Conservation (phyloP, 2,329 filamentous ascomycete species). For the Phialemoniopsis sp. region DNA sequence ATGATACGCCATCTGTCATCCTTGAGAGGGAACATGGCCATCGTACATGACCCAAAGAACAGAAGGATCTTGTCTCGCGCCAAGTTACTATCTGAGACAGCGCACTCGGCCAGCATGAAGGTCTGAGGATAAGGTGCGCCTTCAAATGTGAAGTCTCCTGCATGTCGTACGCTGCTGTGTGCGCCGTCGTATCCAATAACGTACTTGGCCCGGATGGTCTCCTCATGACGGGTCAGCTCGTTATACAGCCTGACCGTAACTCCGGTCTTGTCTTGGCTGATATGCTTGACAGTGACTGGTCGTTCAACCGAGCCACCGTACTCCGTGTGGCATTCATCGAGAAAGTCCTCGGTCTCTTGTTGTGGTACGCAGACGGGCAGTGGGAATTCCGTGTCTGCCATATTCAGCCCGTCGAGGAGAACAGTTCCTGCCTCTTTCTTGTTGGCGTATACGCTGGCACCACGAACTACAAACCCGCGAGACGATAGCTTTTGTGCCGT, state of each 20-base stretch:
- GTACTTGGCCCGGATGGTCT: constrained; percentile 21
- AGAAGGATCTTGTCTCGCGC: constrained; percentile 9
- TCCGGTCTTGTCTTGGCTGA: constrained; percentile 10
- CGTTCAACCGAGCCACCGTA: constrained; percentile 12
- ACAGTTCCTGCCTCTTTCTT: not conserved
- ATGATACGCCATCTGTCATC: constrained; percentile 10
- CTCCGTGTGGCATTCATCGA: constrained; percentile 10
- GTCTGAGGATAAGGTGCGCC: constrained; percentile 37
- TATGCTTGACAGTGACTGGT: constrained; percentile 9
- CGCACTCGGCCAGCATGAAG: constrained; percentile 39
- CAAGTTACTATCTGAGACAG: constrained; percentile 14
- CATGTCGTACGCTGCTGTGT: constrained; percentile 34
- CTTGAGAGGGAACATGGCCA: constrained; percentile 27
- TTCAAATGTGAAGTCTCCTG: constrained; percentile 29
- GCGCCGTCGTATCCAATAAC: constrained; percentile 43
- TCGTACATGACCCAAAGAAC: constrained; percentile 25
- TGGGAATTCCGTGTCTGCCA: constrained; percentile 13
- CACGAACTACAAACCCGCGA: not conserved
- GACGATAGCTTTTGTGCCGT: no score
- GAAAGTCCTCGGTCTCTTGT: constrained; percentile 14
- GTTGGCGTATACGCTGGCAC: not conserved
- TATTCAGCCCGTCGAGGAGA: not conserved
- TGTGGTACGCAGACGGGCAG: constrained; percentile 15
- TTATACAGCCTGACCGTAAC: constrained; percentile 13
- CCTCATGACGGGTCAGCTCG: constrained; percentile 1